Evolutionary conservation across 331 rosid genomes (phyloP).

Genomic region (Spiraea crenata): DNA sequence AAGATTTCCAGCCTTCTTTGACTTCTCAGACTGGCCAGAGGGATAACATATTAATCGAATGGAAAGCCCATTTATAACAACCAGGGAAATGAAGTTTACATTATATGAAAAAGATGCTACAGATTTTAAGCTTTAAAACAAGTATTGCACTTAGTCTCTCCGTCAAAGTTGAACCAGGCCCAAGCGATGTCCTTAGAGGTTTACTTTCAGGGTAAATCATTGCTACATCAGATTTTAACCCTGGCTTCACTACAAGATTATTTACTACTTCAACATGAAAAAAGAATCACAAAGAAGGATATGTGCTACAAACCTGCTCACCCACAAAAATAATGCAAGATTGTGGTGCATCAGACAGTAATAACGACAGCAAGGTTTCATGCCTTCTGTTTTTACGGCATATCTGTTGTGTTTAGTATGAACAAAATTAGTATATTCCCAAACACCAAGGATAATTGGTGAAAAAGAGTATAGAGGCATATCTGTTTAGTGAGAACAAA

Average conservation of each 20-base stretch:
- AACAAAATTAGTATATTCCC: slow-evolving; percentile 22
- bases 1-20: slow-evolving; percentile 78
- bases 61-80: background rate
- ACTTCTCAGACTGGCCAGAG: slow-evolving; percentile 76
- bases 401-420: slow-evolving; percentile 53
- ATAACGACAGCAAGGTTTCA: slow-evolving; percentile 58
- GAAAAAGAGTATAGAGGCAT: slow-evolving; percentile 17
- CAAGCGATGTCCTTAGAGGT: background rate
- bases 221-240: background rate
- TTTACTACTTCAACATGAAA: background rate
- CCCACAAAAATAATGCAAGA: slow-evolving; percentile 78
- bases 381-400: slow-evolving; percentile 51
- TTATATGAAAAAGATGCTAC: background rate
- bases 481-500: slow-evolving; percentile 46
- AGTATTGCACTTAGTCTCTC: background rate
- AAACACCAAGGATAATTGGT: background rate
- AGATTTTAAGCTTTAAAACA: background rate
- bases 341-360: slow-evolving; percentile 63
- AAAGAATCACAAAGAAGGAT: slow-evolving; percentile 24
- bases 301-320: slow-evolving; percentile 63
- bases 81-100: background rate
- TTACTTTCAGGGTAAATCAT: slow-evolving; percentile 7
- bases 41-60: slow-evolving; percentile 17
- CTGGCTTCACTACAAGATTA: background rate
- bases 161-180: background rate